Base-by-base conservation (phyloP, 2,329 filamentous ascomycete genomes). In the Davidsoniella eucalypti region DNA sequence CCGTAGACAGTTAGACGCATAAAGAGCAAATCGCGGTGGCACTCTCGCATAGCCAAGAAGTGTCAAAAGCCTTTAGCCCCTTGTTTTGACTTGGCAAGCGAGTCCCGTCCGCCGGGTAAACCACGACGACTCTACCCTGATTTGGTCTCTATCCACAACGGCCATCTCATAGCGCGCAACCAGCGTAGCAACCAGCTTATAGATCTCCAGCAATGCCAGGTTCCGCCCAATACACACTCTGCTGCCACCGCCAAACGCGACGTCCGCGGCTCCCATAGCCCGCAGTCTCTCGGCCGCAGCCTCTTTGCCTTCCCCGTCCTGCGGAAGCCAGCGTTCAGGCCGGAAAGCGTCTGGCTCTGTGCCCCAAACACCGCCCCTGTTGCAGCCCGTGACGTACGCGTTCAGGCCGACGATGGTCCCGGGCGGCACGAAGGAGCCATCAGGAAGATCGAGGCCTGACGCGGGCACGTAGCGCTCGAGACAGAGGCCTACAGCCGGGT, bases 271-370 rank as follows among this genome's bases (percentile, higher is more conserved):
- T 37, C 59, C 57, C 25, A 63, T 59, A 61, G 69, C 70, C 2
- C 41, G 44, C 14, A 59, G 59, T 14, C 61, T 57, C 47, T 61
- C 57, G 39, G 62, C 61, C 1, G 60, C 59, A 1, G 58, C 56
- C 9, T 58, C 62, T 50, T 69, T 61, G 3, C 43, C 29, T 26
- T 42, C 40, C 8, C 40, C 40, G 7, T 14, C 40, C 40, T 42
- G 14, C 17, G 40, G 40, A 9, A 75, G 55, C 69, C 71, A 75
- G 41, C 72, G 63, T 47, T 71, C 70, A 1, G 72, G 73, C 18
- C 65, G 61, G 56, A 69, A 75, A 0, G 64, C 51, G 33, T 64
- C 58, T 2, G 65, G 64, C 52, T 71, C 67, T 1, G 57, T 52
- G 7, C 69, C 67, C 48, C 64, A 65, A 21, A 65, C 56, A 14